Evolutionary conservation across 1,284 basidiomycete genomes (phyloP), one percentile per base, ranked within the genome.

Genomic region (Cutaneotrichosporon sp.): DNA sequence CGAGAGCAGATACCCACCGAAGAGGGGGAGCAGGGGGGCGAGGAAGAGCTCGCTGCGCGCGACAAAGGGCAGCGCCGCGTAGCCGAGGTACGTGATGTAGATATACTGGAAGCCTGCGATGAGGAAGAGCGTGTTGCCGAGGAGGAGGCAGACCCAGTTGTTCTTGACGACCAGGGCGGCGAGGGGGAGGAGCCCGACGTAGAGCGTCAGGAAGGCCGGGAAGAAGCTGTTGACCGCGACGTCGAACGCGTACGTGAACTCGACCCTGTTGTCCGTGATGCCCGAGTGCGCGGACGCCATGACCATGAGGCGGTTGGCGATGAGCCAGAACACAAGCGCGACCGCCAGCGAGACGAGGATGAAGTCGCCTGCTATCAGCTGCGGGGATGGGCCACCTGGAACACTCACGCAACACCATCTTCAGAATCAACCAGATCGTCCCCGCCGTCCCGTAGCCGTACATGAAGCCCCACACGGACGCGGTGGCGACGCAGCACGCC

Each of bases 161-260:
- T 87, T 86, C 72, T 86, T 86, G 27, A 90, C 85, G 53, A 97
- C 83, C 43, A 95, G 84, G 1, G 91, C 89, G 0, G 91, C 84
- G 6, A 97, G 83, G 65, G 93, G 87, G 4, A 95, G 83, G 73
- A 95, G 90, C 0, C 88, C 89, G 57, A 92, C 82, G 76, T 95
- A 94, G 56, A 95, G 84, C 18, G 90, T 89, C 62, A 95, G 84
- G 80, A 91, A 95, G 58, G 92, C 82, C 4, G 93, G 93, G 80
- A 95, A 95, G 83, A 97, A 97, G 5, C 91, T 87, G 73, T 97
- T 97, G 66, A 90, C 93, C 74, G 95, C 92, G 18, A 97, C 90
- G 78, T 97, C 94, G 72, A 97, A 95, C 16, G 90, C 90, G 79
- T 95, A 97, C 18, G 88, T 89, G 89, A 90, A 93, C 82, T 94